Evolutionary conservation across 495 filamentous ascomycete genomes (phyloP).

Genomic region (Podospora anserina): DNA sequence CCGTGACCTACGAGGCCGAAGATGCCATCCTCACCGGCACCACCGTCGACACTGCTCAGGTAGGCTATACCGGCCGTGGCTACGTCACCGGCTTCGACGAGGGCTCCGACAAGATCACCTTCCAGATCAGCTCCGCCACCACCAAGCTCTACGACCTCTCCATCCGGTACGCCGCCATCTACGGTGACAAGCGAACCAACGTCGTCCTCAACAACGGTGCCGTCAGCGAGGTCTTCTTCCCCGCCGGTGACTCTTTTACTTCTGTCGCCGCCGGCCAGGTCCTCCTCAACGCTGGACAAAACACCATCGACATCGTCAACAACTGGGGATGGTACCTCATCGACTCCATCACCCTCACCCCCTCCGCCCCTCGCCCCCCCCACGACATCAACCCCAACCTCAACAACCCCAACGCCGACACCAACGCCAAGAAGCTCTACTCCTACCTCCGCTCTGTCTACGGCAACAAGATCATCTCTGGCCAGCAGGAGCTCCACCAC

Average conservation of each 20-base stretch:
- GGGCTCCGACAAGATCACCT: constrained; percentile 40
- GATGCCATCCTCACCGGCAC: constrained; percentile 37
- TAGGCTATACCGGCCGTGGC: constrained; percentile 40
- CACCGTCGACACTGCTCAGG: constrained; percentile 30
- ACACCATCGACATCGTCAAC: constrained; percentile 43
- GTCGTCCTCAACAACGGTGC: constrained; percentile 41
- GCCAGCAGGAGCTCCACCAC: constrained; percentile 43
- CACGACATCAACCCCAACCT: constrained; percentile 36
- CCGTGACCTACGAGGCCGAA: constrained; percentile 40
- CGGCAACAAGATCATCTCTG: constrained; percentile 47
- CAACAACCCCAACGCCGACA: constrained; percentile 32
- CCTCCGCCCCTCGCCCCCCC: constrained; percentile 34
- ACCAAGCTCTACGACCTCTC: constrained; percentile 40
- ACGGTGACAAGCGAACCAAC: constrained; percentile 42
- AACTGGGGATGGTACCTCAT: constrained; percentile 52
- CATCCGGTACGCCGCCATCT: constrained; percentile 41
- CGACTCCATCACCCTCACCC: constrained; percentile 41
- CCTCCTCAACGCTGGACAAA: constrained; percentile 40
- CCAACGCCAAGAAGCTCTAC: constrained; percentile 32
- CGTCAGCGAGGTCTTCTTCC: constrained; percentile 39
- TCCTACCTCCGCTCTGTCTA: constrained; percentile 42
- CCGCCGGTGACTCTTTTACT: constrained; percentile 27
- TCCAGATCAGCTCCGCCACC: constrained; percentile 30
- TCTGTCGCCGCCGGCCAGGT: constrained; percentile 41
- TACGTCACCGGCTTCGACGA: constrained; percentile 45